Evolutionary conservation across 176 grass and related monocot genomes (phyloP).

Genomic region (Cocos nucifera): DNA sequence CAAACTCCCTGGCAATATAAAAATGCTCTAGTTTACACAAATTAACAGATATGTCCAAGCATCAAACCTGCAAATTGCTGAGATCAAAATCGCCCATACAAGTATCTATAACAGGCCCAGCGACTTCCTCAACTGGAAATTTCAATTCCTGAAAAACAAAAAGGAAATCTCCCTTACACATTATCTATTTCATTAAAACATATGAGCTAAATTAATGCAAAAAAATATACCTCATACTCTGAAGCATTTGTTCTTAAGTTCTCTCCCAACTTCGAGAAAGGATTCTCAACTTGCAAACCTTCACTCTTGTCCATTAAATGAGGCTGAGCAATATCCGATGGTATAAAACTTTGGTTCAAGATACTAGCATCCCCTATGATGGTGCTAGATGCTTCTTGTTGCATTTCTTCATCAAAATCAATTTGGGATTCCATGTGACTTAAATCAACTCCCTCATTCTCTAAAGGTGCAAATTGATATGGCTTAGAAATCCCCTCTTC

Average conservation of each 20-base stretch:
- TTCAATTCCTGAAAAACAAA: conserved; percentile 49
- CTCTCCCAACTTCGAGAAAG: conserved; percentile 57
- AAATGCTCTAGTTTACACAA: too few species aligned
- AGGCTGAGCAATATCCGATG: conserved; percentile 31
- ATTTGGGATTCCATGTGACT: conserved; percentile 35
- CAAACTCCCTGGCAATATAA: too few species aligned
- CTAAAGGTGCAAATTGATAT: conserved; percentile 23
- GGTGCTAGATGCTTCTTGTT: conserved; percentile 30
- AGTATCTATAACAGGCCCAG: conserved; percentile 50
- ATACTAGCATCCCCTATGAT: conserved; percentile 26
- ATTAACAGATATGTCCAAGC: neutral
- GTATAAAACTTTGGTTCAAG: conserved; percentile 32
- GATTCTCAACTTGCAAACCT: conserved; percentile 79
- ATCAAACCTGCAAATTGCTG: conserved; percentile 85
- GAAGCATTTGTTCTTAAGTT: conserved; percentile 48
- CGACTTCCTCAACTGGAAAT: conserved; percentile 41
- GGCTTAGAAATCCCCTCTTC: conserved; percentile 26
- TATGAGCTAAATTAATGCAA: neutral
- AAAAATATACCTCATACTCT: conserved; percentile 64
- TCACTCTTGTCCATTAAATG: conserved; percentile 24
- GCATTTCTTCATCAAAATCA: conserved; percentile 37
- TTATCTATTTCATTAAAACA: neutral
- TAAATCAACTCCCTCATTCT: conserved; percentile 28
- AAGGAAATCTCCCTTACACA: neutral
- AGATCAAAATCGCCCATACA: conserved; percentile 61